Percentiles rank a stretch among this genome's conserved stretches.
These are phyloP conservation scores for Lolium rigidum DNA, from an alignment of 176 grass and related monocot species.

Conservation along the genomic window DNA sequence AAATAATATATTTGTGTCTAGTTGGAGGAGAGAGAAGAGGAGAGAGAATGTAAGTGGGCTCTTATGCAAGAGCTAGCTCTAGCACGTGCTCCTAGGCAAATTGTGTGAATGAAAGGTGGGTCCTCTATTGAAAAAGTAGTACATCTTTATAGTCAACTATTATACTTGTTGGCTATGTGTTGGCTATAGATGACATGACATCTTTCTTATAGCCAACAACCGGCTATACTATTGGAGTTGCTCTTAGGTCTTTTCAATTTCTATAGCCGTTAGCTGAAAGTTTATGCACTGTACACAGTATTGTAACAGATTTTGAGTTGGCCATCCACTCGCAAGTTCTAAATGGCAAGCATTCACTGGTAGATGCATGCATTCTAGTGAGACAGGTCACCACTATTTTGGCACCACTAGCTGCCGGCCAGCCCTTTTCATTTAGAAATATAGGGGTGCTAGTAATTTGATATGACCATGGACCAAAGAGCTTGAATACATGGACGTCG, in stretches of 20 bases:
- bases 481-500: not conserved
- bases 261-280: not conserved
- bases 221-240: too few relatives aligned
- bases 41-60: too few relatives aligned
- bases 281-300: not conserved
- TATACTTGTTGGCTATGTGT: too few relatives aligned
- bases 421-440: not conserved
- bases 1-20: too few relatives aligned
- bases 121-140: too few relatives aligned
- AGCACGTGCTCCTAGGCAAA: too few relatives aligned
- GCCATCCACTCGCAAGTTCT: not conserved
- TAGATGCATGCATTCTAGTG: not conserved
- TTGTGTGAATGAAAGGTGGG: too few relatives aligned
- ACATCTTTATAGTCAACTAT: too few relatives aligned
- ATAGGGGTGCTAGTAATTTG: not conserved
- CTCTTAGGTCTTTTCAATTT: not conserved
- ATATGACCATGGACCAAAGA: not conserved
- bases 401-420: slow-evolving; percentile 1
- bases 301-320: not conserved
- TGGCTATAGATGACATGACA: too few relatives aligned
- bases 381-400: not conserved
- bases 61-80: too few relatives aligned
- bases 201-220: too few relatives aligned
- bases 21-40: too few relatives aligned
- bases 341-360: not conserved